Conservation (phyloP, 1,284 basidiomycete species). For the Fomitopsis pinicola region DNA sequence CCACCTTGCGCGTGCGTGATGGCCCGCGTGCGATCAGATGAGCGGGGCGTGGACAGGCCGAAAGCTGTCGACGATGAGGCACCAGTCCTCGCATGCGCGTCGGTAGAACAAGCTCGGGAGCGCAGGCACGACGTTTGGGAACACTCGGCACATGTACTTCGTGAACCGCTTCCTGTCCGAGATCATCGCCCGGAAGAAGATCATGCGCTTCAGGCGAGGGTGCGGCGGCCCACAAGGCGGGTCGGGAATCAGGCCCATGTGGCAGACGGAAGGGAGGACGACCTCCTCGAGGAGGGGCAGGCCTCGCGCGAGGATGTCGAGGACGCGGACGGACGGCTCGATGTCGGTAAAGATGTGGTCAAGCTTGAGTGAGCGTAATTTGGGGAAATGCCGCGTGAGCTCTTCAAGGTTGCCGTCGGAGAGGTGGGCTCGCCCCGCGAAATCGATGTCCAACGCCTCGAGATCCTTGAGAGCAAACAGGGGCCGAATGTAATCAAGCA, state of each 20-base stretch:
- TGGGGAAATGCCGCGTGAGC: background rate
- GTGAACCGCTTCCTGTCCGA: background rate
- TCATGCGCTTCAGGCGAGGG: background rate
- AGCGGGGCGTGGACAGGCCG: background rate
- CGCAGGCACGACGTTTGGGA: background rate
- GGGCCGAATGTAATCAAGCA: background rate
- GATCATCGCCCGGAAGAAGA: background rate
- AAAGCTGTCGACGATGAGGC: conserved; percentile 1
- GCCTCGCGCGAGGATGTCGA: background rate
- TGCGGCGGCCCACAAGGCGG: background rate
- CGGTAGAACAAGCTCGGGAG: background rate
- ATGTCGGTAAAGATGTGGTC: background rate
- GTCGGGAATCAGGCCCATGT: background rate
- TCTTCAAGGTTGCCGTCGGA: background rate
- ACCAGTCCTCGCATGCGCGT: background rate
- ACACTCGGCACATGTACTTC: background rate
- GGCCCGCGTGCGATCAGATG: background rate
- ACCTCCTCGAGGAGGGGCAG: background rate
- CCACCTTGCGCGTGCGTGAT: background rate
- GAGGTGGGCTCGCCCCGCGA: background rate
- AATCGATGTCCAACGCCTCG: background rate
- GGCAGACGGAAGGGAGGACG: background rate
- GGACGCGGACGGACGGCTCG: background rate
- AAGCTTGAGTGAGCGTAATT: background rate
- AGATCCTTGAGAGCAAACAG: background rate